phyloP scores from a whole-genome alignment of 169 alveolate species.

The Sarcocystis neurona region DNA sequence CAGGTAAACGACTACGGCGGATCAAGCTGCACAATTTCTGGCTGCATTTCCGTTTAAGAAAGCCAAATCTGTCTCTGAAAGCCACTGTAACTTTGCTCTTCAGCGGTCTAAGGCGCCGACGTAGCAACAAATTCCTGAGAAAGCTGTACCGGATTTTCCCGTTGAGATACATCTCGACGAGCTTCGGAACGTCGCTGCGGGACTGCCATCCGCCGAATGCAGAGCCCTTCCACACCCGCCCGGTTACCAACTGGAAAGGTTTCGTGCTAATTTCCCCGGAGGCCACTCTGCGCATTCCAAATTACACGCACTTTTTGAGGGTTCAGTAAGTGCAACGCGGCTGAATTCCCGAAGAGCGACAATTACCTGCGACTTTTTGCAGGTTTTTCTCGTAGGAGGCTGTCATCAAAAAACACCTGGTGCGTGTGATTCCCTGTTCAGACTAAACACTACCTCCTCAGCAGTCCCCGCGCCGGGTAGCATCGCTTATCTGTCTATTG shows the following conservation, averaged over 20 bases:
- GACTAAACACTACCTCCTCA: too few relatives aligned
- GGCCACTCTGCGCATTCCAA: slow-evolving; percentile 60
- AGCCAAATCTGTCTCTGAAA: background rate
- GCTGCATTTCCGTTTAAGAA: background rate
- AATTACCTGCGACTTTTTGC: too few relatives aligned
- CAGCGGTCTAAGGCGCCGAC: too few relatives aligned
- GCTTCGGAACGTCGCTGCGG: slow-evolving; percentile 81
- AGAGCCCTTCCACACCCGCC: slow-evolving; percentile 86
- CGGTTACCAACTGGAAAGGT: slow-evolving; percentile 84
- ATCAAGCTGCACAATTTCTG: background rate
- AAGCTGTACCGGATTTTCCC: slow-evolving; percentile 57
- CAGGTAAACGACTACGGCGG: background rate
- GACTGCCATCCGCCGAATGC: slow-evolving; percentile 87
- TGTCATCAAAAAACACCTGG: too few relatives aligned
- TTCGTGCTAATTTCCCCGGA: slow-evolving; percentile 82
- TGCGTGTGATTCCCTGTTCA: too few relatives aligned
- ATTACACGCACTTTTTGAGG: too few relatives aligned
- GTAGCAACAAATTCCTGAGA: too few relatives aligned
- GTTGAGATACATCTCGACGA: slow-evolving; percentile 74
- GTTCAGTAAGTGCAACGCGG: too few relatives aligned
- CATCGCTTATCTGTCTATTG: too few relatives aligned
- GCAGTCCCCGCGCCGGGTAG: too few relatives aligned
- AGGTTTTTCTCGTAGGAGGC: too few relatives aligned
- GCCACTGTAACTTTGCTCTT: background rate
- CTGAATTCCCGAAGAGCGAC: too few relatives aligned